phyloP scores from a whole-genome alignment of 164 flowering plant species.

The Berberis vulgaris region DNA sequence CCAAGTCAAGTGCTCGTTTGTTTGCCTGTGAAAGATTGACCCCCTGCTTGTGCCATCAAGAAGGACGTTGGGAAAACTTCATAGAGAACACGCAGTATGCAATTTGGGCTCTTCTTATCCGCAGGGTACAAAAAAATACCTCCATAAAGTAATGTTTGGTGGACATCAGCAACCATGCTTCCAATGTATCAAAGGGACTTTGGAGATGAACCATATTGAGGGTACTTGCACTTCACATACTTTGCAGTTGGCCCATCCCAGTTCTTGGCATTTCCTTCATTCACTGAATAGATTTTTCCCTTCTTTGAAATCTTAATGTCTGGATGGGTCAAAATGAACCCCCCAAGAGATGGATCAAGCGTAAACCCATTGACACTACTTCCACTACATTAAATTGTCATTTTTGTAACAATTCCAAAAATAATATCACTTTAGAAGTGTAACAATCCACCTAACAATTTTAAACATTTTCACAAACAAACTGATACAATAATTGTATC shows the following conservation, averaged over 20 bases:
- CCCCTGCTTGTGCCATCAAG: constrained; percentile 90
- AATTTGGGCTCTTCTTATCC: constrained; percentile 92
- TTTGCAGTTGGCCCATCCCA: constrained; percentile 92
- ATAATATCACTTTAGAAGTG: no score
- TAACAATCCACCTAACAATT: no score
- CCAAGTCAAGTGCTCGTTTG: constrained; percentile 84
- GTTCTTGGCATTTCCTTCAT: constrained; percentile 96
- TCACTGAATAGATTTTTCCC: constrained; percentile 94
- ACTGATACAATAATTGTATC: no score
- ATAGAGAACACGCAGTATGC: constrained; percentile 86
- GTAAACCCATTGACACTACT: constrained; percentile 91
- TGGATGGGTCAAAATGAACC: constrained; percentile 92
- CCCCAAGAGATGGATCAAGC: constrained; percentile 95
- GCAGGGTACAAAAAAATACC: constrained; percentile 95
- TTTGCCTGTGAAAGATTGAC: constrained; percentile 83
- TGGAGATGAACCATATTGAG: constrained; percentile 70
- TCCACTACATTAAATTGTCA: background rate
- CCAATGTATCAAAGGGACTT: constrained; percentile 94
- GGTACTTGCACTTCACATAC: constrained; percentile 93
- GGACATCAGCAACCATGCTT: constrained; percentile 99
- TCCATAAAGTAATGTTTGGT: constrained; percentile 93
- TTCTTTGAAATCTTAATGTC: constrained; percentile 93
- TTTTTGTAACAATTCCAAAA: no score
- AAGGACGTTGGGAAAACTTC: constrained; percentile 95
- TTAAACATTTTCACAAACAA: no score